phyloP scores from a whole-genome alignment of 1,139 yeast species.

The Scheffersomyces lignicola region DNA sequence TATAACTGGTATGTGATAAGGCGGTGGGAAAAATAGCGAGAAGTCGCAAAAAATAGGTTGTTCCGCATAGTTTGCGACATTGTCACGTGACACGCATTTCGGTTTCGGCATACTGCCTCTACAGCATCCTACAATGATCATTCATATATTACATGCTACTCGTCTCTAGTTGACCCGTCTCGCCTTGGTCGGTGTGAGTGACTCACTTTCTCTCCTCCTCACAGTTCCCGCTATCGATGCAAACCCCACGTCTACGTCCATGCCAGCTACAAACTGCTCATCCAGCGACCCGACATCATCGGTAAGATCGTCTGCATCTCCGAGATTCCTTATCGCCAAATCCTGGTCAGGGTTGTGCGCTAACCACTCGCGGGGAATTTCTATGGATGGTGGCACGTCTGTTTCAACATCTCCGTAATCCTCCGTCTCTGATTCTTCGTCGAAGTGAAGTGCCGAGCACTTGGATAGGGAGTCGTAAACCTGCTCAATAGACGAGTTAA shows the following conservation, averaged over 20 bases:
- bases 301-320: conserved; percentile 40
- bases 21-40: too few relatives aligned
- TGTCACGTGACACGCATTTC: too few relatives aligned
- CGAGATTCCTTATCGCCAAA: conserved; percentile 21
- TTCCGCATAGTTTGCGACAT: too few relatives aligned
- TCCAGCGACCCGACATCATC: conserved; percentile 16
- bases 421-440: conserved; percentile 23
- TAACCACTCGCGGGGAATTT: conserved; percentile 25
- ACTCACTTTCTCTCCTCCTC: conserved; percentile 27
- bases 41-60: too few relatives aligned
- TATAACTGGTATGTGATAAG: too few relatives aligned
- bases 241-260: conserved; percentile 46
- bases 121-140: too few relatives aligned
- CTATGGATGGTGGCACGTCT: conserved; percentile 16
- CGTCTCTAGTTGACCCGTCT: conserved; percentile 24
- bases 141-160: too few relatives aligned
- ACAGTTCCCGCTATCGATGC: conserved; percentile 38
- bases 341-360: conserved; percentile 7
- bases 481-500: conserved; percentile 12
- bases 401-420: conserved; percentile 11
- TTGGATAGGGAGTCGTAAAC: conserved; percentile 38
- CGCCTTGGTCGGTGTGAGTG: conserved; percentile 32
- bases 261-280: conserved; percentile 35
- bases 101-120: too few relatives aligned
- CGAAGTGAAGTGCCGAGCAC: conserved; percentile 42